A percentile compares a stretch with the other conserved stretches of the same genome.
phyloP scores from a whole-genome alignment of 2,329 filamentous ascomycete genomes.

The Beauveria pseudobassiana region DNA sequence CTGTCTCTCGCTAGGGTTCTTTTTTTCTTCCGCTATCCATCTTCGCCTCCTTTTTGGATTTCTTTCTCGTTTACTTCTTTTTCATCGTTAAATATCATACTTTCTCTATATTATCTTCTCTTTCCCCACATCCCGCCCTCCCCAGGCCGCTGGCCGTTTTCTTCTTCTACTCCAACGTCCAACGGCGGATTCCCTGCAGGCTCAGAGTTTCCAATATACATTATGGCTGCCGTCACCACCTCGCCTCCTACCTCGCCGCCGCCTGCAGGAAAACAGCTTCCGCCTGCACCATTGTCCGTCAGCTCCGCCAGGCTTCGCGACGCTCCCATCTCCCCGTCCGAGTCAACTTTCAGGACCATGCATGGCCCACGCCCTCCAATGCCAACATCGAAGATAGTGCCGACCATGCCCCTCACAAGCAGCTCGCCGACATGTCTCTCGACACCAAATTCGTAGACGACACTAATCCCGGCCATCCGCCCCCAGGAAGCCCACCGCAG shows the following conservation, averaged over 20 bases:
- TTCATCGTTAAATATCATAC: slow-evolving; percentile 5
- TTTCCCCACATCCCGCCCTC: not conserved
- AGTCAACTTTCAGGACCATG: slow-evolving; percentile 45
- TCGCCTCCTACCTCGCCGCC: slow-evolving; percentile 26
- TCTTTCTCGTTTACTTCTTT: not conserved
- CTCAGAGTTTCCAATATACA: slow-evolving; percentile 11
- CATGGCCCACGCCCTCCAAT: slow-evolving; percentile 46
- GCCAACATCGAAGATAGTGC: slow-evolving; percentile 40
- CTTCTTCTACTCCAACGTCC: not conserved
- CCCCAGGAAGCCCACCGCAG: slow-evolving; percentile 35
- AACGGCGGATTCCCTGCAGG: slow-evolving; percentile 10
- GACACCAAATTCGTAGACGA: slow-evolving; percentile 18
- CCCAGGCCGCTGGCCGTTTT: not conserved
- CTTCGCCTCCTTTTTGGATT: slow-evolving; percentile 9
- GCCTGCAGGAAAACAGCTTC: slow-evolving; percentile 27
- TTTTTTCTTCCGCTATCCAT: slow-evolving; percentile 3
- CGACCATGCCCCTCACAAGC: slow-evolving; percentile 12
- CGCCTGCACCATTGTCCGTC: slow-evolving; percentile 21
- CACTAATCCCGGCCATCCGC: slow-evolving; percentile 23
- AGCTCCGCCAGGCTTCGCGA: slow-evolving; percentile 41
- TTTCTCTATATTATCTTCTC: not conserved
- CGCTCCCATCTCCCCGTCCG: slow-evolving; percentile 47
- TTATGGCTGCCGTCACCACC: slow-evolving; percentile 19
- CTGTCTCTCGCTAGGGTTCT: slow-evolving; percentile 1
- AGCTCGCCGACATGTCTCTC: not conserved